Conservation (phyloP, 2,329 filamentous ascomycete genomes). For the Chaetomium globosum region DNA sequence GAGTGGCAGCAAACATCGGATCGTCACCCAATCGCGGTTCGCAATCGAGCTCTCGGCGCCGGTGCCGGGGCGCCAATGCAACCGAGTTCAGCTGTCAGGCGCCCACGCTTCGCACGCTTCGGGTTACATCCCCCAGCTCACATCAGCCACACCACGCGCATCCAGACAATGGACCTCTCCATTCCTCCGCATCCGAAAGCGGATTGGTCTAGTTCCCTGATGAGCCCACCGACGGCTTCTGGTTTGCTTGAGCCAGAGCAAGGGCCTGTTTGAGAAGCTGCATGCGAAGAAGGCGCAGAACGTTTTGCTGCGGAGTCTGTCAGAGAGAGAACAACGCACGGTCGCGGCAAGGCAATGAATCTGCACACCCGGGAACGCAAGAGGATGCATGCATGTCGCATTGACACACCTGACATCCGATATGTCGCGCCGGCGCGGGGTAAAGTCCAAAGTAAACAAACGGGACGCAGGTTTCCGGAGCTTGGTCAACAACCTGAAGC, state of each 20-base stretch:
- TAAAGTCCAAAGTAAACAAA: slow-evolving; percentile 35
- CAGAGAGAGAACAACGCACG: slow-evolving; percentile 6
- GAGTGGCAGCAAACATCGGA: slow-evolving; percentile 27
- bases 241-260: slow-evolving; percentile 16
- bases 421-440: slow-evolving; percentile 19
- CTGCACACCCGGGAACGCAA: slow-evolving; percentile 4
- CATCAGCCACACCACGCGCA: slow-evolving; percentile 29
- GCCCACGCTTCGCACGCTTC: slow-evolving; percentile 23
- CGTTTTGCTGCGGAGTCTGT: background rate
- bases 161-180: slow-evolving; percentile 14
- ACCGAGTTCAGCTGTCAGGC: slow-evolving; percentile 28
- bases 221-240: slow-evolving; percentile 15
- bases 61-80: slow-evolving; percentile 26
- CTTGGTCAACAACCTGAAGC: slow-evolving; percentile 31
- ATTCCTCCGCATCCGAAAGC: slow-evolving; percentile 28
- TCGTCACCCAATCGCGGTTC: slow-evolving; percentile 30
- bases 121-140: slow-evolving; percentile 32
- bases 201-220: slow-evolving; percentile 19
- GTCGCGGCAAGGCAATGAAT: slow-evolving; percentile 9
- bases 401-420: slow-evolving; percentile 4
- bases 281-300: slow-evolving; percentile 22
- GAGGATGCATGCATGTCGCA: slow-evolving; percentile 14
- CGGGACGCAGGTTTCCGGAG: slow-evolving; percentile 10
- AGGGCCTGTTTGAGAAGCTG: slow-evolving; percentile 32
- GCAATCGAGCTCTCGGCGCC: slow-evolving; percentile 23